Percentiles rank a stretch among this genome's conserved stretches.
These are phyloP conservation scores for Pelargonium australe DNA, from an alignment of 441 rosid genomes.

Conservation along the genomic window DNA sequence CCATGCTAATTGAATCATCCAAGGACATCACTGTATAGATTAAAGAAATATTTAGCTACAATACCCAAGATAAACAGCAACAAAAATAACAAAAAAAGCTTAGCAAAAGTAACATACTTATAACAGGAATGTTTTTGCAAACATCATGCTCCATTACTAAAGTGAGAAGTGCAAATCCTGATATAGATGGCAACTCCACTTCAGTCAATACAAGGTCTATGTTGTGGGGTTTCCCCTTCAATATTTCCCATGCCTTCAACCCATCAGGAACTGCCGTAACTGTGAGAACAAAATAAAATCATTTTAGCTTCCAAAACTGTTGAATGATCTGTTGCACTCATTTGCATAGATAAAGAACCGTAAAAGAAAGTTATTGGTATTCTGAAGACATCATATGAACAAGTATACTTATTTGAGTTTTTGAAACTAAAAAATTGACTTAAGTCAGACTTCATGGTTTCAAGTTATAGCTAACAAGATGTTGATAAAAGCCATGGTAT, in stretches of 20 bases:
- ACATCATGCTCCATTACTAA: constrained; percentile 77
- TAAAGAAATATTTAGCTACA: not conserved
- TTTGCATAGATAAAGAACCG: not conserved
- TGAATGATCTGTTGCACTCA: not conserved
- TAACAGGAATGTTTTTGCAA: constrained; percentile 86
- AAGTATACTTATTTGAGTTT: not conserved
- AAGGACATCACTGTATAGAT: constrained; percentile 85
- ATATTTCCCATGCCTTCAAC: constrained; percentile 82
- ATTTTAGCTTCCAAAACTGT: not conserved
- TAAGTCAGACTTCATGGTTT: not conserved
- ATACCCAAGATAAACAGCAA: not conserved
- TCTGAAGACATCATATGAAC: too few species aligned
- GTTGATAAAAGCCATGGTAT: not conserved
- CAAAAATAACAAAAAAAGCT: not conserved
- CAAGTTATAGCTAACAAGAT: not conserved
- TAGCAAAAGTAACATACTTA: constrained; percentile 42
- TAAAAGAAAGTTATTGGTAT: not conserved
- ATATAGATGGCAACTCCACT: constrained; percentile 78
- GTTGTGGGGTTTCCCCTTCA: constrained; percentile 50
- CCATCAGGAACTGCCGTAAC: constrained; percentile 83
- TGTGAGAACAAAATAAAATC: constrained; percentile 27
- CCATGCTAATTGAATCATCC: constrained; percentile 68
- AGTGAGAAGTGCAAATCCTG: constrained; percentile 78
- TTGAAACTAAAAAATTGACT: not conserved
- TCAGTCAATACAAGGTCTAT: constrained; percentile 79